Conservation (phyloP, 768 basidiomycete genomes). For the Lyophyllum decastes region DNA sequence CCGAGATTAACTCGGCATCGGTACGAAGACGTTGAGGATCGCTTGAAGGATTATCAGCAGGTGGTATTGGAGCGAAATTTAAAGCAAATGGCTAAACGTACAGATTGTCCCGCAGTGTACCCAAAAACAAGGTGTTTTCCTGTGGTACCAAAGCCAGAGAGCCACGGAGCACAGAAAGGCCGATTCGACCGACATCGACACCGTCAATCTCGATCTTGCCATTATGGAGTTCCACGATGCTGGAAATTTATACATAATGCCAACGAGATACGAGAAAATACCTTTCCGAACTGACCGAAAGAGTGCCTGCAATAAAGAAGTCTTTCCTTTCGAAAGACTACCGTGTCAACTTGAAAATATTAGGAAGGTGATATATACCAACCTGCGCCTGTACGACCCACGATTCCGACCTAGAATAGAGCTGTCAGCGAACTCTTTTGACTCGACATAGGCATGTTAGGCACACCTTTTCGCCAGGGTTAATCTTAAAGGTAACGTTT, state of each 20-base stretch:
- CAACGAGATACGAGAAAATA: background rate
- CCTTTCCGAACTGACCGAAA: conserved; percentile 41
- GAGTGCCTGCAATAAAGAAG: conserved; percentile 57
- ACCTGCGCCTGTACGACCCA: conserved; percentile 50
- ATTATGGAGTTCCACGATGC: conserved; percentile 58
- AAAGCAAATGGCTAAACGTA: no score
- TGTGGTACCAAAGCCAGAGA: conserved; percentile 72
- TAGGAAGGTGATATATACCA: background rate
- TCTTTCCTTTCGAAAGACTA: conserved; percentile 39
- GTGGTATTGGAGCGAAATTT: background rate
- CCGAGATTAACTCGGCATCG: conserved; percentile 63
- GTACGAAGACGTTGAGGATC: conserved; percentile 41
- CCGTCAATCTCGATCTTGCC: conserved; percentile 65
- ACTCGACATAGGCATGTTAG: conserved; percentile 1
- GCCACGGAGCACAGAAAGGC: conserved; percentile 52
- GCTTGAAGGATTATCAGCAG: conserved; percentile 1
- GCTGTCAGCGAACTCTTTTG: background rate
- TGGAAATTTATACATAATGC: conserved; percentile 18
- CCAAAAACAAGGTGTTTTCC: conserved; percentile 56
- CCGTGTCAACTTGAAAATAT: background rate
- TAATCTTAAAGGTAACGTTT: conserved; percentile 54
- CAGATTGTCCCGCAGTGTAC: conserved; percentile 51
- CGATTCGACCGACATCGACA: conserved; percentile 50
- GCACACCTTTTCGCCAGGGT: conserved; percentile 66
- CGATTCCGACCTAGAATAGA: conserved; percentile 41